Conservation (phyloP, 768 basidiomycete genomes). For the Mycena indigotica region DNA sequence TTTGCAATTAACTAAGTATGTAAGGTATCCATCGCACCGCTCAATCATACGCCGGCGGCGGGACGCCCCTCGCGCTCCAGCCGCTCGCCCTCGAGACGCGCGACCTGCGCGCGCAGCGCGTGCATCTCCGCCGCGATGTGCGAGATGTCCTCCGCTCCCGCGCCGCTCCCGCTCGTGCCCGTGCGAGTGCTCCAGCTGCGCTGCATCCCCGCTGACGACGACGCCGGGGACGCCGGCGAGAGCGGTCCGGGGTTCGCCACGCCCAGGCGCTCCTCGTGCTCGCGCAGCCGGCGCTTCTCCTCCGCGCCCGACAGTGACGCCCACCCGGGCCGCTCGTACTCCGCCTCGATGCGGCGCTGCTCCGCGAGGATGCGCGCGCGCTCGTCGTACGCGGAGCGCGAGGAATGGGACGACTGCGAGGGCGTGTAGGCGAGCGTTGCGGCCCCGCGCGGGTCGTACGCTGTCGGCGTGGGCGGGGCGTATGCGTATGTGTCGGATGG, state of each 20-base stretch:
- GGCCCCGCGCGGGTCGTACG: neutral
- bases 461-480: neutral
- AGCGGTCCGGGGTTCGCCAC: slow-evolving; percentile 4
- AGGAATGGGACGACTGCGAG: neutral
- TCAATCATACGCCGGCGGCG: slow-evolving; percentile 16
- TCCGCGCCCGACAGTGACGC: neutral
- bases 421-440: neutral
- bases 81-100: slow-evolving; percentile 14
- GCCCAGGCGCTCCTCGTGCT: neutral
- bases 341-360: slow-evolving; percentile 17
- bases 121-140: slow-evolving; percentile 22
- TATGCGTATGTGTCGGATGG: neutral
- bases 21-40: no score
- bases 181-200: neutral
- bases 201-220: neutral
- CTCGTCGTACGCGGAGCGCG: neutral
- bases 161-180: neutral
- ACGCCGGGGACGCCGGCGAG: slow-evolving; percentile 4
- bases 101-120: slow-evolving; percentile 19
- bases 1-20: no score
- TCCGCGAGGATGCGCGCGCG: slow-evolving; percentile 8
- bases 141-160: neutral
- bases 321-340: slow-evolving; percentile 7
- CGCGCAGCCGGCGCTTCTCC: neutral
- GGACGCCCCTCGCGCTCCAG: neutral